Percentiles rank a stretch among this genome's conserved stretches.
Evolutionary conservation across 2,329 filamentous ascomycete genomes (phyloP).

Genomic region (Aaosphaeria pasadenensis): DNA sequence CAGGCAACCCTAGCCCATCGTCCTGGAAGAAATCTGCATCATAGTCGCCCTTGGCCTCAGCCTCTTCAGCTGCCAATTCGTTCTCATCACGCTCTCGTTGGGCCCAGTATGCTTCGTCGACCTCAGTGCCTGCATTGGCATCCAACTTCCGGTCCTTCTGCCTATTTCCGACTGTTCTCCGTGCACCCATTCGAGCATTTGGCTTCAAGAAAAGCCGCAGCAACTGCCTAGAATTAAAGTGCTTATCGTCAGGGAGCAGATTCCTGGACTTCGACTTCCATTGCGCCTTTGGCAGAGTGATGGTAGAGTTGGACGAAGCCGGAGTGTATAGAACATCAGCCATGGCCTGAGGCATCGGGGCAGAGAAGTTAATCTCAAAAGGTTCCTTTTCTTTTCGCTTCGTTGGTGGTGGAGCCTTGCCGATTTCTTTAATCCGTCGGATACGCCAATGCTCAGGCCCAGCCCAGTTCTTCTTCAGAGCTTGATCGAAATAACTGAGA

Average conservation of each 20-base stretch:
- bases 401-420: conserved; percentile 58
- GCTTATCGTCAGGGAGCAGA: conserved; percentile 93
- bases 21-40: conserved; percentile 98
- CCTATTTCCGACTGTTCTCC: conserved; percentile 42
- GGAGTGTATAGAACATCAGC: conserved; percentile 79
- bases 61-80: conserved; percentile 50
- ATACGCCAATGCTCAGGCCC: conserved; percentile 99
- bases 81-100: conserved; percentile 40
- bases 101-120: conserved; percentile 97
- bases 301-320: conserved; percentile 74
- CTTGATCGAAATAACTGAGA: conserved; percentile 96
- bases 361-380: conserved; percentile 88
- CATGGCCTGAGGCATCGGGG: conserved; percentile 67
- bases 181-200: conserved; percentile 75
- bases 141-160: conserved; percentile 21
- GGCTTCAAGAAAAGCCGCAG: conserved; percentile 92
- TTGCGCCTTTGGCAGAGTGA: conserved; percentile 87
- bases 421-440: conserved; percentile 75
- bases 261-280: conserved; percentile 94
- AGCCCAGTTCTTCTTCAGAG: conserved; percentile 94
- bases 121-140: conserved; percentile 67
- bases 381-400: conserved; percentile 92
- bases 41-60: conserved; percentile 70
- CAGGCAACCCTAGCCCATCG: conserved; percentile 68
- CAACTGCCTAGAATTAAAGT: conserved; percentile 92